These are phyloP conservation scores for Cladophialophora carrionii DNA, from an alignment of 2,329 filamentous ascomycete species.

Conservation along the genomic window DNA sequence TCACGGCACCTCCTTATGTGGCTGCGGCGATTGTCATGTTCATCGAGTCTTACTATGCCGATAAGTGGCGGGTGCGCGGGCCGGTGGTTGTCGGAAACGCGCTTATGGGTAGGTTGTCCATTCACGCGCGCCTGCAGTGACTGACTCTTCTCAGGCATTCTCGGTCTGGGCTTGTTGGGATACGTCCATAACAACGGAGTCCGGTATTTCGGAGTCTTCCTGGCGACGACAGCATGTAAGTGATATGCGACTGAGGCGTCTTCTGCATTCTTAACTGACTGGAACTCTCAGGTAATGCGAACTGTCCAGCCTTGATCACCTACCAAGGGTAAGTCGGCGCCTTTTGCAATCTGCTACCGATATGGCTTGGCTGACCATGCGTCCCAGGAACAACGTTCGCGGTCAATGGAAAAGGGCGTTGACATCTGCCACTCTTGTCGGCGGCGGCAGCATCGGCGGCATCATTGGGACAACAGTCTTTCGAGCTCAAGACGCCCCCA, in stretches of 20 bases:
- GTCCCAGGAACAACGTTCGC: constrained; percentile 8
- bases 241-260: background rate
- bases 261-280: background rate
- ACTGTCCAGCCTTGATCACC: constrained; percentile 72
- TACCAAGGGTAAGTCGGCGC: constrained; percentile 51
- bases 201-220: constrained; percentile 10
- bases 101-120: constrained; percentile 52
- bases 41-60: constrained; percentile 63
- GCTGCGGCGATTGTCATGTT: constrained; percentile 66
- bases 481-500: constrained; percentile 5
- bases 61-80: constrained; percentile 68
- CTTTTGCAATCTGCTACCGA: background rate
- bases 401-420: constrained; percentile 11
- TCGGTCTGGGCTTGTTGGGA: constrained; percentile 9
- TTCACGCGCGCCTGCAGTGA: background rate
- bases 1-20: constrained; percentile 70
- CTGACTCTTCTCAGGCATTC: constrained; percentile 1
- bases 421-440: constrained; percentile 7
- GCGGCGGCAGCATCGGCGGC: constrained; percentile 9
- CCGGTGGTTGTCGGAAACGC: constrained; percentile 69
- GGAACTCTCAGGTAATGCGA: constrained; percentile 62
- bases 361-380: constrained; percentile 46
- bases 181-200: constrained; percentile 2
- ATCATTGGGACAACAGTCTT: constrained; percentile 8
- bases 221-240: constrained; percentile 12